phyloP scores from a whole-genome alignment of 352 stramenopile genomes.

The Pythium scleroteichum region DNA sequence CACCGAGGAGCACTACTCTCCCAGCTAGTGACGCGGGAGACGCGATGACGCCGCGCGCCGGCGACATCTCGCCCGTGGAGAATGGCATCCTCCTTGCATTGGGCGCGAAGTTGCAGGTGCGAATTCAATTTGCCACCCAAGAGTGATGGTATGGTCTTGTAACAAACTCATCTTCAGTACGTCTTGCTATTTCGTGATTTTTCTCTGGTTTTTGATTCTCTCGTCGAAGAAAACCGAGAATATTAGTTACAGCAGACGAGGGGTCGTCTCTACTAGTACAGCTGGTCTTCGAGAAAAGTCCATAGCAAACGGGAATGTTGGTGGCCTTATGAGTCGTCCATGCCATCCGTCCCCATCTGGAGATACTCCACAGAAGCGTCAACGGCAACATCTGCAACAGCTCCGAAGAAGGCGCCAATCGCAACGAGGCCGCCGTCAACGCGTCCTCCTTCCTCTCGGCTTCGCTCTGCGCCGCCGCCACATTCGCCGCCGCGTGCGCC shows the following conservation, averaged over 20 bases:
- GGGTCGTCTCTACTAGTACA: slow-evolving; percentile 13
- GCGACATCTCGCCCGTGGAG: slow-evolving; percentile 27
- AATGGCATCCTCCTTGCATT: slow-evolving; percentile 43
- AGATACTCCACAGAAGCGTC: slow-evolving; percentile 18
- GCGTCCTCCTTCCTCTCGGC: neutral
- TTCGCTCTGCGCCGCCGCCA: too few relatives aligned
- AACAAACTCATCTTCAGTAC: slow-evolving; percentile 1
- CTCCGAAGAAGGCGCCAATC: slow-evolving; percentile 19
- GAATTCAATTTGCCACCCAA: slow-evolving; percentile 48
- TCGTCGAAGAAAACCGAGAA: slow-evolving; percentile 2
- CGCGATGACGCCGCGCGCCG: neutral
- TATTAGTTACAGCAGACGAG: slow-evolving; percentile 4
- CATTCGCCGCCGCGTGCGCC: neutral
- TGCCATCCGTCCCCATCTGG: slow-evolving; percentile 18
- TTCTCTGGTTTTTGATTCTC: slow-evolving; percentile 21
- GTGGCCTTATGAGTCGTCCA: neutral
- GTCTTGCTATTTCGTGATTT: too few relatives aligned
- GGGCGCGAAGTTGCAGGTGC: slow-evolving; percentile 39
- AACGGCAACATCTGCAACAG: slow-evolving; percentile 31
- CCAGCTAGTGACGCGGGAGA: neutral
- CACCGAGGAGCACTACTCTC: neutral
- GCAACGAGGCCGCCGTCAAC: slow-evolving; percentile 10
- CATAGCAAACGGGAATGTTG: slow-evolving; percentile 14
- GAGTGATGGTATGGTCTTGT: neutral
- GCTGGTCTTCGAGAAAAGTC: neutral